Evolutionary conservation across 2,329 filamentous ascomycete genomes (phyloP).

Genomic region (Neocucurbitaria cava): DNA sequence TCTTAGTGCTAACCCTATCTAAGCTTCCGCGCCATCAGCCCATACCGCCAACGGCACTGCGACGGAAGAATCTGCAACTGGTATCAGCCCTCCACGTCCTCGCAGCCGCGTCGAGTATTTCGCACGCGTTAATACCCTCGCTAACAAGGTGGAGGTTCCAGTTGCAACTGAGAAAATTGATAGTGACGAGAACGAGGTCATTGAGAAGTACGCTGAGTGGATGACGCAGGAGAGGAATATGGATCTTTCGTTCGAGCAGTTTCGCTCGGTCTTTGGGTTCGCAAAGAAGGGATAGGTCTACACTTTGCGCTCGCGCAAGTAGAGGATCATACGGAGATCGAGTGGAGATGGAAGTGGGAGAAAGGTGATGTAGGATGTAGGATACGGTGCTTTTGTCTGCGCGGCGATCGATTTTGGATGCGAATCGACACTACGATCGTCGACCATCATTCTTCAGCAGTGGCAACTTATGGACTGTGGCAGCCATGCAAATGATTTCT

Average conservation of each 20-base stretch:
- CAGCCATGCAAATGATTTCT: too few relatives aligned
- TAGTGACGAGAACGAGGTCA: slow-evolving; percentile 5
- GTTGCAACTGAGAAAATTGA: slow-evolving; percentile 7
- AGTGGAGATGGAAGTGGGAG: too few relatives aligned
- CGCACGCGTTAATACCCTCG: slow-evolving; percentile 6
- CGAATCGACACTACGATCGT: too few relatives aligned
- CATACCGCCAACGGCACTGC: background rate
- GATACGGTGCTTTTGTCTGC: too few relatives aligned
- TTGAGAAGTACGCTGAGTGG: slow-evolving; percentile 13
- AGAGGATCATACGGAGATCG: too few relatives aligned
- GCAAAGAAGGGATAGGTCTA: slow-evolving; percentile 7
- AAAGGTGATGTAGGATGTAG: too few relatives aligned
- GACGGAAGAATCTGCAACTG: background rate
- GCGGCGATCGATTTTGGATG: too few relatives aligned
- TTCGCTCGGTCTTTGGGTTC: slow-evolving; percentile 15
- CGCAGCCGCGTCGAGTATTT: slow-evolving; percentile 9
- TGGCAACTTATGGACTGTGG: too few relatives aligned
- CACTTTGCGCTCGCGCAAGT: too few relatives aligned
- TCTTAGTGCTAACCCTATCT: background rate
- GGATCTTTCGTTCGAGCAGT: slow-evolving; percentile 6
- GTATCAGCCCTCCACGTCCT: background rate
- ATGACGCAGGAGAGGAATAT: slow-evolving; percentile 3
- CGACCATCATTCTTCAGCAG: too few relatives aligned
- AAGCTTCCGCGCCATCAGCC: background rate
- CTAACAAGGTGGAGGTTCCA: slow-evolving; percentile 8